Percentiles rank a stretch among this genome's conserved stretches.
Conservation (phyloP, 2,329 filamentous ascomycete species). For the Colletotrichum sp. region DNA sequence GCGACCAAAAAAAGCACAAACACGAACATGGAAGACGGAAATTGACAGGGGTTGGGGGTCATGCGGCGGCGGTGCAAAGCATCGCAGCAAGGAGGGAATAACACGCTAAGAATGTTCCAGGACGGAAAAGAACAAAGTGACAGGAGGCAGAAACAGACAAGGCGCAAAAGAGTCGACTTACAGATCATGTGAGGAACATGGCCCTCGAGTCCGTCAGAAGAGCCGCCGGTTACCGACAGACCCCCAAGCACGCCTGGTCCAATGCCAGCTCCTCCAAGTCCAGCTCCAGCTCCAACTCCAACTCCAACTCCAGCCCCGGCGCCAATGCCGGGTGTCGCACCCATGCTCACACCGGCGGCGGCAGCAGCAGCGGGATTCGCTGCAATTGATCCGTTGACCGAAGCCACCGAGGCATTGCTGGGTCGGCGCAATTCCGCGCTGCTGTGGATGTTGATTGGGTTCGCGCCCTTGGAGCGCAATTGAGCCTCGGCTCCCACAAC, state of each 20-base stretch:
- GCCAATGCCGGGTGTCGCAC: constrained; percentile 3
- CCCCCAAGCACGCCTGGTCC: constrained; percentile 13
- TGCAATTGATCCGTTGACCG: constrained; percentile 27
- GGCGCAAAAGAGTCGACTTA: constrained; percentile 38
- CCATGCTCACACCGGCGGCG: neutral
- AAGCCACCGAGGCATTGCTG: constrained; percentile 32
- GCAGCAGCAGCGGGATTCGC: neutral
- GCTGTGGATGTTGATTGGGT: constrained; percentile 39
- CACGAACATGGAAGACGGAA: neutral
- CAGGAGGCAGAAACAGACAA: neutral
- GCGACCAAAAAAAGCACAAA: constrained; percentile 4
- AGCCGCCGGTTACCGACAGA: constrained; percentile 12
- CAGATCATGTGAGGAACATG: constrained; percentile 54
- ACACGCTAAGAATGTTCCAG: neutral
- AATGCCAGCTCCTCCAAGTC: constrained; percentile 5
- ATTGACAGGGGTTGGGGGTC: neutral
- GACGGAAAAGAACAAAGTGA: neutral
- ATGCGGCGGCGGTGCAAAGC: neutral
- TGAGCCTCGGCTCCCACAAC: constrained; percentile 49
- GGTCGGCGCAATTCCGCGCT: constrained; percentile 42
- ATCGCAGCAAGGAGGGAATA: neutral
- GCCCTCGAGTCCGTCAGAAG: constrained; percentile 36
- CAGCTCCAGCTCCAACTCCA: constrained; percentile 14
- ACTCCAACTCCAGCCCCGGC: constrained; percentile 14
- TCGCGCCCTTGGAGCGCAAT: constrained; percentile 40